Percentiles rank a stretch among this genome's conserved stretches.
Evolutionary conservation across 768 basidiomycete genomes (phyloP).

Genomic region (Cytidiella melzeri): DNA sequence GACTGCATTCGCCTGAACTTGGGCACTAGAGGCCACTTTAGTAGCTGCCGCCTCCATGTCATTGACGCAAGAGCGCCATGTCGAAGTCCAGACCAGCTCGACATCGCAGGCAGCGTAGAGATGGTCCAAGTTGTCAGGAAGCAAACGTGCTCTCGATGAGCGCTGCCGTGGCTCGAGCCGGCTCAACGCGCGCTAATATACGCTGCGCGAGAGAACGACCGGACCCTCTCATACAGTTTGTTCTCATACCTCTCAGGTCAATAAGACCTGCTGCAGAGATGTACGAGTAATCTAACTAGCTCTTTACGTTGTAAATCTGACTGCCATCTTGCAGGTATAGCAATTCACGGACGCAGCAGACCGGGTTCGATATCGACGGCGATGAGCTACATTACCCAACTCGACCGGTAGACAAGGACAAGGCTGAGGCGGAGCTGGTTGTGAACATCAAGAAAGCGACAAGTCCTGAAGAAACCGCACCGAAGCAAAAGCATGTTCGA

Average conservation of each 20-base stretch:
- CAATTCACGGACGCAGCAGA: constrained; percentile 17
- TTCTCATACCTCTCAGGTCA: constrained; percentile 7
- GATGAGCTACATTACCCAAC: constrained; percentile 90
- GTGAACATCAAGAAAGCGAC: constrained; percentile 99
- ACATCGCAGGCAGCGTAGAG: no score
- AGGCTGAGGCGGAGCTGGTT: constrained; percentile 90
- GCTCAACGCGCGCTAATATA: neutral
- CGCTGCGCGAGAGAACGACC: neutral
- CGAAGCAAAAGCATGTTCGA: constrained; percentile 98
- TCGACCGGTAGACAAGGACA: constrained; percentile 96
- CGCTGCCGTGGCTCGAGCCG: neutral
- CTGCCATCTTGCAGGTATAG: constrained; percentile 14
- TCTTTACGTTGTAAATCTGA: neutral
- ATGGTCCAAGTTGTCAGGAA: no score
- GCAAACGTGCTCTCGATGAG: no score
- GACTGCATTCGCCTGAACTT: constrained; percentile 9
- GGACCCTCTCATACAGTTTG: neutral
- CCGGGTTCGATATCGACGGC: constrained; percentile 62
- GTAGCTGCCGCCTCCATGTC: no score
- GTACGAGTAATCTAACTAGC: neutral
- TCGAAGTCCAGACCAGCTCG: neutral
- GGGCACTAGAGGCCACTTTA: no score
- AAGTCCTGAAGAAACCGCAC: constrained; percentile 89
- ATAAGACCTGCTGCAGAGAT: neutral
- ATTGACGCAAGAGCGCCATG: no score